Evolutionary conservation across 768 basidiomycete species (phyloP), one percentile per base, ranked within the genome.

Genomic region (Lactarius hengduanensis): DNA sequence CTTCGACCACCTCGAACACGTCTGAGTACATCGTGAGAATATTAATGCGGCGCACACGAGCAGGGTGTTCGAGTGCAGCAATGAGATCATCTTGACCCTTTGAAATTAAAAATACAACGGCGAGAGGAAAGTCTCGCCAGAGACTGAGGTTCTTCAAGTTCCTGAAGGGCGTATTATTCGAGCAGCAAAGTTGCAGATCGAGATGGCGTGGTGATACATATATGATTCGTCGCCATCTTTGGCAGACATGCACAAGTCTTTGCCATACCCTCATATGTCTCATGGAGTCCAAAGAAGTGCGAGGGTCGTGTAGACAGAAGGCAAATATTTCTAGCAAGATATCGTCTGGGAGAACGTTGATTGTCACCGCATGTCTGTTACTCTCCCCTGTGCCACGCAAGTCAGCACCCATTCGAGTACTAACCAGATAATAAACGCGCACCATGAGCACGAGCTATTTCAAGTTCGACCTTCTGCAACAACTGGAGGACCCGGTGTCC

Each of bases 231-330:
- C 47, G 47, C 47, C 47, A 50, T 50, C 47, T 22, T 50, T 50
- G 47, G 22, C 47, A 50, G 47, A 50, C 11, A 50, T 26, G 47
- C 4, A 22, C 11, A 13, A 50, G 22, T 4, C 13, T 26, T 15
- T 50, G 22, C 50, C 50, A 50, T 6, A 6, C 22, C 22, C 5
- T 13, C 50, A 11, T 50, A 22, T 9, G 47, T 22, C 11, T 10
- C 4, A 11, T 22, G 22, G n/a, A 2, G 11, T 5, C n/a, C 4
- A 1, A 0, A n/a, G n/a, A n/a, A n/a, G n/a, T n/a, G 8, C 2
- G 2, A 36, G 36, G 10, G 22, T 22, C 11, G 11, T 4, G 22
- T 22, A 50, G 50, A 50, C 11, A 15, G 50, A 50, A 50, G 50
- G 22, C 22, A 26, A 50, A 50, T 26, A 15, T 50, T 26, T 50